A percentile compares a stretch with the other conserved stretches of the same genome.
phyloP scores from a whole-genome alignment of 2,329 filamentous ascomycete genomes.

The Neonectria neomacrospora region DNA sequence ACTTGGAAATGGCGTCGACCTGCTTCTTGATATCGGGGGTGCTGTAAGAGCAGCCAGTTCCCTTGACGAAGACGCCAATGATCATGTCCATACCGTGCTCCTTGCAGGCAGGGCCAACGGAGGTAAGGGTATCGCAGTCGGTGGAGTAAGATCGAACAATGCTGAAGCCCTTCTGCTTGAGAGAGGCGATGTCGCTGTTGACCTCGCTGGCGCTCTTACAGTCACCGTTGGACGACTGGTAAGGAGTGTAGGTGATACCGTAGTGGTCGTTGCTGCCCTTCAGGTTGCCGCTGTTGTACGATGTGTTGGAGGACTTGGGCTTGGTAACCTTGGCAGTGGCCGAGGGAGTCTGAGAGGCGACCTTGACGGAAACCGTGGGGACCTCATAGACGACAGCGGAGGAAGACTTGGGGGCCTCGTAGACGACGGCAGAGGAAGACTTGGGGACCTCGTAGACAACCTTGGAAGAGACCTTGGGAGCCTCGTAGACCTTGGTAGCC shows the following conservation, averaged over 20 bases:
- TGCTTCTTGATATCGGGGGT: conserved; percentile 75
- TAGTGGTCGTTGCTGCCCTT: conserved; percentile 66
- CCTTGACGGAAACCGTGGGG: conserved; percentile 22
- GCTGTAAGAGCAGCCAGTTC: conserved; percentile 66
- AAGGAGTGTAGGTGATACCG: conserved; percentile 86
- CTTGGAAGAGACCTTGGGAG: conserved; percentile 23
- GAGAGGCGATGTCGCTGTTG: conserved; percentile 67
- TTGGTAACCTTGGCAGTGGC: conserved; percentile 29
- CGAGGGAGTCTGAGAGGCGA: conserved; percentile 42
- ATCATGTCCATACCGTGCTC: conserved; percentile 80
- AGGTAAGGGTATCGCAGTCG: conserved; percentile 84
- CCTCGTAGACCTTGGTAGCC: conserved; percentile 14
- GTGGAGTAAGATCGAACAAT: conserved; percentile 88
- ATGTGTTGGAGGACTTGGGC: conserved; percentile 36
- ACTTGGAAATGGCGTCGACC: conserved; percentile 76
- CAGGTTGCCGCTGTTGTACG: conserved; percentile 46
- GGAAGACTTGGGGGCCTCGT: conserved; percentile 35
- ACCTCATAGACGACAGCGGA: conserved; percentile 24
- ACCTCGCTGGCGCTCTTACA: conserved; percentile 75
- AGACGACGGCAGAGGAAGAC: conserved; percentile 34
- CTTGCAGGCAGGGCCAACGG: conserved; percentile 76
- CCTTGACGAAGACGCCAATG: conserved; percentile 86
- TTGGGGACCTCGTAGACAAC: conserved; percentile 33
- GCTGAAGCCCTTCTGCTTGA: conserved; percentile 74
- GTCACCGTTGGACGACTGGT: conserved; percentile 62